Evolutionary conservation across 371 early-diverging fungal genomes (phyloP).

Genomic region (Mucor plumbeus): DNA sequence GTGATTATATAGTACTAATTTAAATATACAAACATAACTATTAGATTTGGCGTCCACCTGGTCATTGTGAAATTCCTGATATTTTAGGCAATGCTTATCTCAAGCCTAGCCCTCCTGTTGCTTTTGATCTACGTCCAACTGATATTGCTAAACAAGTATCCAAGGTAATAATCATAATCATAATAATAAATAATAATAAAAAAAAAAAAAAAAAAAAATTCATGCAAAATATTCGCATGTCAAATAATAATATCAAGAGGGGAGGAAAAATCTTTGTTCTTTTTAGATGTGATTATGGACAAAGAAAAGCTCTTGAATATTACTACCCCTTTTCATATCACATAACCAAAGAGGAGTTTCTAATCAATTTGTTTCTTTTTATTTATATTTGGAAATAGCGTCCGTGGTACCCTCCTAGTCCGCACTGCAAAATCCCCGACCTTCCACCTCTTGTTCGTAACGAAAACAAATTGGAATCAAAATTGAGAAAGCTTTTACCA

Average conservation of each 20-base stretch:
- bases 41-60: conserved; percentile 51
- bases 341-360: background rate
- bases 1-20: background rate
- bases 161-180: too few species aligned
- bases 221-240: background rate
- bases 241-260: background rate
- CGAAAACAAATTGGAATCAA: conserved; percentile 35
- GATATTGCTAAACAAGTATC: conserved; percentile 50
- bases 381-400: conserved; percentile 27
- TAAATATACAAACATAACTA: background rate
- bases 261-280: background rate
- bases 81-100: conserved; percentile 54
- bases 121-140: conserved; percentile 42
- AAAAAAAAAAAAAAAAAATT: background rate
- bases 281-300: background rate
- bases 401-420: conserved; percentile 47
- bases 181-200: too few species aligned
- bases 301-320: background rate
- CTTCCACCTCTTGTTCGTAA: conserved; percentile 34
- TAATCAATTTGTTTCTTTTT: conserved; percentile 8
- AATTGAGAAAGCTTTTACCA: conserved; percentile 39
- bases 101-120: conserved; percentile 46
- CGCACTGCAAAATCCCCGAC: conserved; percentile 33
- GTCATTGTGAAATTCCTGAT: conserved; percentile 55
- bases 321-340: background rate